Evolutionary conservation across 345 rosid species (phyloP).

Genomic region (Trapa incisa): DNA sequence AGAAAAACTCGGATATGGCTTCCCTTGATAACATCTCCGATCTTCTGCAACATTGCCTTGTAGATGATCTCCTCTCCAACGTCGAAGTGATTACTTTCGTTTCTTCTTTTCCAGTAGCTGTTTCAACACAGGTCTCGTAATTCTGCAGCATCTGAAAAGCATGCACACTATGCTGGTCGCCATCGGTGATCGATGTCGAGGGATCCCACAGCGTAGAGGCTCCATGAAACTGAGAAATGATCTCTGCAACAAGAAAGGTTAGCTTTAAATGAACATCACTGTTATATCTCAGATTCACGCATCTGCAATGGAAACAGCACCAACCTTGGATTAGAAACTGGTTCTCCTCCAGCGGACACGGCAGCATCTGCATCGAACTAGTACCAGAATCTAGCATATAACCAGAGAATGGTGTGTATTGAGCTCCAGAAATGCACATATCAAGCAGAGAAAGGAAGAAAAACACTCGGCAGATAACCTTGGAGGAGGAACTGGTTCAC

Average conservation of each 20-base stretch:
- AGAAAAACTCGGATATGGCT: constrained; percentile 41
- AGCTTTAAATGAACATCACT: too few species aligned
- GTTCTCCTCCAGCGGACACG: too few species aligned
- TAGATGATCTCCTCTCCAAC: not conserved
- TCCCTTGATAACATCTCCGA: constrained; percentile 10
- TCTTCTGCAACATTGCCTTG: not conserved
- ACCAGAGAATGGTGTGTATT: too few species aligned
- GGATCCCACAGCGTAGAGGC: not conserved
- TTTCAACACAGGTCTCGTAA: not conserved
- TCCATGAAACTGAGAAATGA: not conserved
- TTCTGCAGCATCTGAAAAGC: too few species aligned
- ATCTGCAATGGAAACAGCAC: not conserved
- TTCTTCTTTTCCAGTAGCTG: not conserved
- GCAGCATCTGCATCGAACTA: too few species aligned
- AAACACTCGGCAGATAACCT: too few species aligned
- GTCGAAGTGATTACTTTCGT: not conserved
- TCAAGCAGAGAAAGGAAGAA: too few species aligned
- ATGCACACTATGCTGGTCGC: not conserved
- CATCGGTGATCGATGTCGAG: not conserved
- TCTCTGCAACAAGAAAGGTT: not conserved
- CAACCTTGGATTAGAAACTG: not conserved
- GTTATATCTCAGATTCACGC: not conserved
- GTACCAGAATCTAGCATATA: too few species aligned
- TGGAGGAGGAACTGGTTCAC: not conserved
- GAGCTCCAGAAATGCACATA: too few species aligned